phyloP scores from a whole-genome alignment of 306 rosid species.

The Elaeagnus macrophylla region DNA sequence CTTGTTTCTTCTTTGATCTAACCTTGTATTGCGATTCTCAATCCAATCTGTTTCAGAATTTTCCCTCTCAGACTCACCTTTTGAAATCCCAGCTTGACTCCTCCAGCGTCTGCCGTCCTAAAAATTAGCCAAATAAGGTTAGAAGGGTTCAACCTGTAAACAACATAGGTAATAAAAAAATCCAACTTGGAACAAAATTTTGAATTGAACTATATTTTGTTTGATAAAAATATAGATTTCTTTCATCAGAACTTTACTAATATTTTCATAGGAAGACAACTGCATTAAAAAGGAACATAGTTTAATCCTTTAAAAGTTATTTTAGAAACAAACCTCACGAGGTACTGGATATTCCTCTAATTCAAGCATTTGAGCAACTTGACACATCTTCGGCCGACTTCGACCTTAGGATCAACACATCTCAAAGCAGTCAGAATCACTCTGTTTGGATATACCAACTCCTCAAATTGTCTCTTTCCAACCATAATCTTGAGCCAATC shows the following conservation, averaged over 20 bases:
- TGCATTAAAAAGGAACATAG: not conserved
- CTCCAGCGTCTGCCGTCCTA: conserved; percentile 66
- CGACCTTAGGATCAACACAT: conserved; percentile 85
- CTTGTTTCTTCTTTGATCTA: conserved; percentile 36
- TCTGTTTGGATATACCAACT: conserved; percentile 85
- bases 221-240: not conserved
- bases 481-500: conserved; percentile 98
- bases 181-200: not conserved
- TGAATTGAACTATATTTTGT: not conserved
- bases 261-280: not conserved
- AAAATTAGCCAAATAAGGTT: conserved; percentile 12
- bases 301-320: conserved; percentile 8
- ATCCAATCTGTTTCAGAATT: conserved; percentile 45
- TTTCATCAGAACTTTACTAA: not conserved
- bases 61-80: conserved; percentile 29
- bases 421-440: conserved; percentile 84
- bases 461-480: conserved; percentile 76
- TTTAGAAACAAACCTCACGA: conserved; percentile 58
- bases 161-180: not conserved
- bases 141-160: conserved; percentile 8
- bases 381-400: conserved; percentile 87
- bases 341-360: conserved; percentile 85
- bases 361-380: conserved; percentile 93
- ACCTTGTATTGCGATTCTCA: conserved; percentile 35
- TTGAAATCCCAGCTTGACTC: conserved; percentile 37